Evolutionary conservation across 2,329 filamentous ascomycete genomes (phyloP).

Genomic region (Claviceps pazoutovae): DNA sequence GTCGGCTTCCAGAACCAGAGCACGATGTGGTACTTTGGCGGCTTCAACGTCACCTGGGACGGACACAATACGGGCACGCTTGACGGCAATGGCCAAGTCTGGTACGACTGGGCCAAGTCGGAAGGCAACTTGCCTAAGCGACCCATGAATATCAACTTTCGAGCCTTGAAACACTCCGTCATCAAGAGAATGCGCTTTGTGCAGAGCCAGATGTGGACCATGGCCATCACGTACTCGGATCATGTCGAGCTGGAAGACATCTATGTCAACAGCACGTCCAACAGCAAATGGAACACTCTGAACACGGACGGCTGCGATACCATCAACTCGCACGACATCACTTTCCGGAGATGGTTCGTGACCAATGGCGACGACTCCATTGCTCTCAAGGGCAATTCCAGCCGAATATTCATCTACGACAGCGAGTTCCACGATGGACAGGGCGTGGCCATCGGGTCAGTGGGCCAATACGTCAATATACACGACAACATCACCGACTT

Average conservation of each 20-base stretch:
- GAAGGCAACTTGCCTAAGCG: slow-evolving; percentile 32
- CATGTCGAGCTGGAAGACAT: slow-evolving; percentile 35
- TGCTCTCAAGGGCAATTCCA: slow-evolving; percentile 40
- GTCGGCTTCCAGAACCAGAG: slow-evolving; percentile 42
- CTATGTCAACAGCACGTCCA: slow-evolving; percentile 35
- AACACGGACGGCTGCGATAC: slow-evolving; percentile 36
- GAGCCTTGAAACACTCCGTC: slow-evolving; percentile 30
- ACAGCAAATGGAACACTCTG: slow-evolving; percentile 17
- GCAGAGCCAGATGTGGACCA: slow-evolving; percentile 47
- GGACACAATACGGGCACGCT: slow-evolving; percentile 38
- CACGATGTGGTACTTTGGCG: slow-evolving; percentile 40
- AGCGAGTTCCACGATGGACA: slow-evolving; percentile 33
- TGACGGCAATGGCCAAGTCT: slow-evolving; percentile 45
- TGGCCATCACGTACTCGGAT: slow-evolving; percentile 35
- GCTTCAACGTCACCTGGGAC: slow-evolving; percentile 33
- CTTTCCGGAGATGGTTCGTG: slow-evolving; percentile 34
- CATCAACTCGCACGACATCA: slow-evolving; percentile 36
- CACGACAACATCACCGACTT: slow-evolving; percentile 38
- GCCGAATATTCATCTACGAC: slow-evolving; percentile 37
- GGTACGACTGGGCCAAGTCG: slow-evolving; percentile 38
- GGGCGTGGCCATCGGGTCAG: slow-evolving; percentile 42
- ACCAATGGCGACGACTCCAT: slow-evolving; percentile 41
- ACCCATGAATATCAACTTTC: slow-evolving; percentile 36
- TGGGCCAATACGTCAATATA: slow-evolving; percentile 37
- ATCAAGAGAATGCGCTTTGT: slow-evolving; percentile 36